Percentiles rank a stretch among this genome's conserved stretches.
Evolutionary conservation across 345 rosid genomes (phyloP).

Genomic region (Boechera stricta): DNA sequence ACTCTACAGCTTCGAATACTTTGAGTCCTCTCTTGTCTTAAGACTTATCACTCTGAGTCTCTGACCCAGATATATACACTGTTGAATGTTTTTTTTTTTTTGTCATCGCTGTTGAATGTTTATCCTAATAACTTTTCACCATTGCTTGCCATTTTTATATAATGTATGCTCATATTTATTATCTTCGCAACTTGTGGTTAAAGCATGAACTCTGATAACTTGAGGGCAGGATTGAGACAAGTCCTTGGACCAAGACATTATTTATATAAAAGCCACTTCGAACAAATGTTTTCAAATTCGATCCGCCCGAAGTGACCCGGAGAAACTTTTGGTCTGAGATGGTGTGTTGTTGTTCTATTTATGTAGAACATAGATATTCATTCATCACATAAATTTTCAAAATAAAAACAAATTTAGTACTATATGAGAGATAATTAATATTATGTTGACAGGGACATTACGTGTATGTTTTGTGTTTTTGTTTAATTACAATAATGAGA

Average conservation of each 20-base stretch:
- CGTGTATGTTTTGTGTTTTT: conserved; percentile 16
- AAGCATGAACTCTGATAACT: neutral
- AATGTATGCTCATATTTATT: neutral
- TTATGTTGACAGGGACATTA: conserved; percentile 8
- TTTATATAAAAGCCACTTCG: neutral
- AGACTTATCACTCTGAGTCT: conserved; percentile 6
- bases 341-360: neutral
- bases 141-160: neutral
- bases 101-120: neutral
- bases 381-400: neutral
- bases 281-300: neutral
- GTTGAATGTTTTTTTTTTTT: no score
- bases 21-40: conserved; percentile 36
- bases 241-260: neutral
- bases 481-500: neutral
- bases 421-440: neutral
- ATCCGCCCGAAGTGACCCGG: neutral
- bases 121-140: neutral
- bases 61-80: neutral
- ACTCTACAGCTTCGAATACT: conserved; percentile 47
- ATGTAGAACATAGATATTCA: neutral
- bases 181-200: conserved; percentile 5
- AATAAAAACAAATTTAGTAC: neutral
- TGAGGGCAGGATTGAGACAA: neutral
- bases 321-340: neutral